Evolutionary conservation across 495 filamentous ascomycete species (phyloP).

Genomic region (Lasiosphaeria hispida): DNA sequence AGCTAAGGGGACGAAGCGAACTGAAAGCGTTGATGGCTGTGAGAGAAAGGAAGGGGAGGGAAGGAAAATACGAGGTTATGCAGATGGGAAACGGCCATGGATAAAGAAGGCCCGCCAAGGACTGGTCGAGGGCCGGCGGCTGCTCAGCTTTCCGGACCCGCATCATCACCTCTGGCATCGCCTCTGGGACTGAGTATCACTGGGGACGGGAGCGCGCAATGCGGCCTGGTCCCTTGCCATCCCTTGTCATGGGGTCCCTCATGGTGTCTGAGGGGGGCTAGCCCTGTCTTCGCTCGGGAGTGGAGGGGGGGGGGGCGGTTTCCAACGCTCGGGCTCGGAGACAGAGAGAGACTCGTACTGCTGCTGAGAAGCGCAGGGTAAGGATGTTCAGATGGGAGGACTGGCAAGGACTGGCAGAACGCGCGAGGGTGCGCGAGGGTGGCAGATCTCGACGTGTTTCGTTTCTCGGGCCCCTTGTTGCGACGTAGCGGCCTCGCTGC

Average conservation of each 20-base stretch:
- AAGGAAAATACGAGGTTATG: conserved; percentile 20
- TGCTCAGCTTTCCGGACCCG: conserved; percentile 34
- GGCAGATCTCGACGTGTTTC: conserved; percentile 15
- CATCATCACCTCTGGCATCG: conserved; percentile 13
- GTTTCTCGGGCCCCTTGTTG: conserved; percentile 15
- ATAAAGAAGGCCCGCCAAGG: conserved; percentile 32
- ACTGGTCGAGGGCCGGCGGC: conserved; percentile 21
- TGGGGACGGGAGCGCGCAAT: conserved; percentile 5
- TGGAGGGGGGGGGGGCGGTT: conserved; percentile 14
- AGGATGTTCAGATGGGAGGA: conserved; percentile 16
- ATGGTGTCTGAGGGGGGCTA: background rate
- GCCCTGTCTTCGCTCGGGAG: background rate
- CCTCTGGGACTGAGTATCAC: too few species aligned
- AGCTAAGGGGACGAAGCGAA: conserved; percentile 22
- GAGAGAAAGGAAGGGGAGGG: conserved; percentile 27
- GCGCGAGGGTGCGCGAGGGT: background rate
- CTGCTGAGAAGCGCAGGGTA: conserved; percentile 4
- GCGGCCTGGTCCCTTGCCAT: background rate
- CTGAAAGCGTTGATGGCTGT: conserved; percentile 29
- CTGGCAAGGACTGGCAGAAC: background rate
- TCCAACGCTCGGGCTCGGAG: conserved; percentile 1
- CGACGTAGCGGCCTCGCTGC: background rate
- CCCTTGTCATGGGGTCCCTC: too few species aligned
- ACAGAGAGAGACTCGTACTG: too few species aligned
- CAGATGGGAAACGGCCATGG: conserved; percentile 37